These are phyloP conservation scores for Coemansia sp. DNA, from an alignment of 192 early-diverging fungal genomes.

Conservation along the genomic window DNA sequence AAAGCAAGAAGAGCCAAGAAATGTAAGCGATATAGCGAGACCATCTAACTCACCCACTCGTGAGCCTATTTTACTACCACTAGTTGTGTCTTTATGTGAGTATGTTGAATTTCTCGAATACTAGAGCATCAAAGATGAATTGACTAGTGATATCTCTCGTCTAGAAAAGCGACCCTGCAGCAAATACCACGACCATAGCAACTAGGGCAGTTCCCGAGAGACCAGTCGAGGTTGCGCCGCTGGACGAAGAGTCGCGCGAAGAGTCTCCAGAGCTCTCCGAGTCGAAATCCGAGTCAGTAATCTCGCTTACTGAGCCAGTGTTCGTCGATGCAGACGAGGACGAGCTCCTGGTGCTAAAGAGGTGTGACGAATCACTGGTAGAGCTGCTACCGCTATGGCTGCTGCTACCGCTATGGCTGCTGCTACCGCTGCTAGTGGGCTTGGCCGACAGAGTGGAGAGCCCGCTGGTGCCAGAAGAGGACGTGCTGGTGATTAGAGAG, in stretches of 20 bases:
- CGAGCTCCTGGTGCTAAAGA: conserved; percentile 12
- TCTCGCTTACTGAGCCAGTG: conserved; percentile 12
- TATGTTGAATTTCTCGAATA: not conserved
- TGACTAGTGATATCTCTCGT: not conserved
- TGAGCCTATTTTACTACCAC: not conserved
- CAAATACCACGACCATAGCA: conserved; percentile 7
- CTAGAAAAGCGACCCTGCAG: conserved; percentile 24
- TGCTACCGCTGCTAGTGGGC: conserved; percentile 1
- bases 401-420: not conserved
- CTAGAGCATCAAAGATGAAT: not conserved
- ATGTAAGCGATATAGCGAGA: not conserved
- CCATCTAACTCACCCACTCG: not conserved
- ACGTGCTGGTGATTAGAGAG: not conserved
- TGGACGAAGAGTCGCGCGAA: not conserved
- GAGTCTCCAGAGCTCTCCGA: conserved; percentile 11
- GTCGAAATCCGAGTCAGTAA: conserved; percentile 3
- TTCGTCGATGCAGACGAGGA: not conserved
- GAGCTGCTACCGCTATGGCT: conserved; percentile 5
- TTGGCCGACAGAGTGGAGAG: conserved; percentile 4
- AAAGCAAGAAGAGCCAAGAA: not conserved
- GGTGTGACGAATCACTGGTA: not conserved
- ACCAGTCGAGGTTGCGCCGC: not conserved
- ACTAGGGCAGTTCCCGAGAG: conserved; percentile 5
- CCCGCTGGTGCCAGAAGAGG: conserved; percentile 4
- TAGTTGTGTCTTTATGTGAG: not conserved